A percentile compares a stretch with the other conserved stretches of the same genome.
Evolutionary conservation across 495 filamentous ascomycete genomes (phyloP).

Genomic region (Corynascus novoguineensis): DNA sequence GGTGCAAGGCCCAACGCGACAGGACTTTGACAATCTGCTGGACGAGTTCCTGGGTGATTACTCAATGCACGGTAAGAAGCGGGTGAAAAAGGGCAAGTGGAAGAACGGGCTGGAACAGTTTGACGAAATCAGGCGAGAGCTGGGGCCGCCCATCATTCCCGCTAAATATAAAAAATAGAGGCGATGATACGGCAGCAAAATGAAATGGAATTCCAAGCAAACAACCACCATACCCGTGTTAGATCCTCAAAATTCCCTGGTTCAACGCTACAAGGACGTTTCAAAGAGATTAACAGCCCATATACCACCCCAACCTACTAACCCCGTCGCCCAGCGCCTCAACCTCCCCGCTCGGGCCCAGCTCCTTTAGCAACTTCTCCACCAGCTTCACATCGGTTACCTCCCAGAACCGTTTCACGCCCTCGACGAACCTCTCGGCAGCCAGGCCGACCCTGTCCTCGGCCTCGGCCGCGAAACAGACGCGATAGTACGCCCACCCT

Average conservation of each 20-base stretch:
- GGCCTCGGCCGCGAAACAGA: slow-evolving; percentile 81
- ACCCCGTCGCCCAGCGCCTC: neutral
- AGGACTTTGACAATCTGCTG: slow-evolving; percentile 82
- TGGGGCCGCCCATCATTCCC: slow-evolving; percentile 62
- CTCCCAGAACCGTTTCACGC: slow-evolving; percentile 67
- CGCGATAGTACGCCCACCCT: slow-evolving; percentile 62
- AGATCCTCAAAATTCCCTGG: too few species aligned
- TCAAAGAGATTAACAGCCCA: slow-evolving; percentile 14
- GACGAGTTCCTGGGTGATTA: slow-evolving; percentile 87
- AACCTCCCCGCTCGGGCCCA: neutral
- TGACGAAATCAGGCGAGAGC: slow-evolving; percentile 77
- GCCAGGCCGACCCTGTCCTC: slow-evolving; percentile 58
- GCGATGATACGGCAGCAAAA: neutral
- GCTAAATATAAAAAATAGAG: slow-evolving; percentile 14
- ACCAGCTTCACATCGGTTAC: slow-evolving; percentile 61
- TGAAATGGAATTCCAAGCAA: neutral
- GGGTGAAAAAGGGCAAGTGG: slow-evolving; percentile 76
- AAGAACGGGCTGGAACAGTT: slow-evolving; percentile 79
- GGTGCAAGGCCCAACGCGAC: slow-evolving; percentile 52
- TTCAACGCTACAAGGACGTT: too few species aligned
- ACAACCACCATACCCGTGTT: neutral
- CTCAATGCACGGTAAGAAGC: slow-evolving; percentile 69
- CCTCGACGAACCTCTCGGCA: slow-evolving; percentile 59
- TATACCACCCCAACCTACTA: slow-evolving; percentile 10
- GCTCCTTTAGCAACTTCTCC: slow-evolving; percentile 41